A percentile compares a stretch with the other conserved stretches of the same genome.
These are phyloP conservation scores for Discostella stelligeroides DNA, from an alignment of 108 stramenopile species.

Conservation along the genomic window DNA sequence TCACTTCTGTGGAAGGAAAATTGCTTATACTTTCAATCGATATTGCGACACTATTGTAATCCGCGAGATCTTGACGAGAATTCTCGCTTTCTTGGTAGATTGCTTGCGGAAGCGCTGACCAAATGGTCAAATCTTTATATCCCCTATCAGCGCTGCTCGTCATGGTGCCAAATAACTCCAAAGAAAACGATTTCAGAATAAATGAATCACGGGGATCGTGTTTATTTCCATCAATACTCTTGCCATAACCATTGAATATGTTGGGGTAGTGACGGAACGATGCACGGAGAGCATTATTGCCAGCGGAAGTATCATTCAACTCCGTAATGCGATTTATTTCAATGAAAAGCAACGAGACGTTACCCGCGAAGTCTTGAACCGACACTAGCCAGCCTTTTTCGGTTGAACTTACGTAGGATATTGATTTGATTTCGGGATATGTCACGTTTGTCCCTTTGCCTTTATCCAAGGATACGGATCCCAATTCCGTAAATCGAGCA, in stretches of 20 bases:
- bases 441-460: slow-evolving; percentile 5
- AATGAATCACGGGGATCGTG: slow-evolving; percentile 23
- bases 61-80: slow-evolving; percentile 10
- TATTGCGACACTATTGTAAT: slow-evolving; percentile 29
- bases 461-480: slow-evolving; percentile 33
- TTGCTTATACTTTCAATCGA: slow-evolving; percentile 18
- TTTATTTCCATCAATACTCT: slow-evolving; percentile 9
- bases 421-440: slow-evolving; percentile 44
- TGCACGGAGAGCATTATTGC: slow-evolving; percentile 20
- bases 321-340: slow-evolving; percentile 16
- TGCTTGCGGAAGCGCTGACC: slow-evolving; percentile 33
- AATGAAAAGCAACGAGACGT: slow-evolving; percentile 50
- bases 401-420: slow-evolving; percentile 42
- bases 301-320: background rate
- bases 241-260: slow-evolving; percentile 38
- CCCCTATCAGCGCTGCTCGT: background rate
- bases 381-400: slow-evolving; percentile 51
- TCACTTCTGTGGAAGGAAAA: slow-evolving; percentile 26
- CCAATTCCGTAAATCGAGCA: slow-evolving; percentile 51
- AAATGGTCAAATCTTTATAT: slow-evolving; percentile 41
- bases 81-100: background rate
- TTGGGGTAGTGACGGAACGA: slow-evolving; percentile 39
- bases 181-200: slow-evolving; percentile 40
- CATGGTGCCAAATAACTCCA: slow-evolving; percentile 48
- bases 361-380: slow-evolving; percentile 52